Percentiles rank a stretch among this genome's conserved stretches.
Evolutionary conservation across 202 grass and related monocot species (phyloP).

Genomic region (Panicum hallii): DNA sequence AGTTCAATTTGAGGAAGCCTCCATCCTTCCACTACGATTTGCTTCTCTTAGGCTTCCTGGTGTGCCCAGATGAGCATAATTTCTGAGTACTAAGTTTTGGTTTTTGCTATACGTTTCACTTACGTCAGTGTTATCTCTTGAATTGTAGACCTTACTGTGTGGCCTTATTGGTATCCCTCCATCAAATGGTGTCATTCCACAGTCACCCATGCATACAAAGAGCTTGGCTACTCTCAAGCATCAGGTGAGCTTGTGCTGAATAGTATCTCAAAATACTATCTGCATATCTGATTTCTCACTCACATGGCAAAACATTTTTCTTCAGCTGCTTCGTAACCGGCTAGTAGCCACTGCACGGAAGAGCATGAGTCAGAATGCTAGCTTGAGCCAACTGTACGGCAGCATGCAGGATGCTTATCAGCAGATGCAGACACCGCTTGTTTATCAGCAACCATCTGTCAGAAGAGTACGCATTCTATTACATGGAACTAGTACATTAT

Average conservation of each 20-base stretch:
- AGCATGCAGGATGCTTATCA: constrained; percentile 91
- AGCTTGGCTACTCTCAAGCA: constrained; percentile 99
- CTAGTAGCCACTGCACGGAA: constrained; percentile 73
- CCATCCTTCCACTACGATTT: constrained; percentile 97
- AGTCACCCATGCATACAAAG: constrained; percentile 99
- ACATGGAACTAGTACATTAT: background rate
- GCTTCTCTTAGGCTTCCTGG: constrained; percentile 95
- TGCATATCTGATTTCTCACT: constrained; percentile 19
- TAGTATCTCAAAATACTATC: background rate
- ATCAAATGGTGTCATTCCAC: constrained; percentile 95
- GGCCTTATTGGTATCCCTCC: constrained; percentile 95
- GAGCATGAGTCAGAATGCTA: constrained; percentile 84
- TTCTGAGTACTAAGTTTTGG: constrained; percentile 10
- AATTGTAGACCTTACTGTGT: constrained; percentile 81
- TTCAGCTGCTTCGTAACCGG: constrained; percentile 78
- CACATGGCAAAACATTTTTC: constrained; percentile 41
- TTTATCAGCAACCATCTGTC: constrained; percentile 64
- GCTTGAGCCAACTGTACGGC: constrained; percentile 88
- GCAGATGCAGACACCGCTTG: constrained; percentile 92
- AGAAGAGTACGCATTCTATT: constrained; percentile 53
- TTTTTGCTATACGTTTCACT: constrained; percentile 8
- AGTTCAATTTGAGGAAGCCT: constrained; percentile 98
- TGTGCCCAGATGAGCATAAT: constrained; percentile 43
- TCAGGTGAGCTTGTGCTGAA: constrained; percentile 59
- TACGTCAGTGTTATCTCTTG: constrained; percentile 35